Evolutionary conservation across 352 stramenopile genomes (phyloP).

Genomic region (Globisporangium orthogonon): DNA sequence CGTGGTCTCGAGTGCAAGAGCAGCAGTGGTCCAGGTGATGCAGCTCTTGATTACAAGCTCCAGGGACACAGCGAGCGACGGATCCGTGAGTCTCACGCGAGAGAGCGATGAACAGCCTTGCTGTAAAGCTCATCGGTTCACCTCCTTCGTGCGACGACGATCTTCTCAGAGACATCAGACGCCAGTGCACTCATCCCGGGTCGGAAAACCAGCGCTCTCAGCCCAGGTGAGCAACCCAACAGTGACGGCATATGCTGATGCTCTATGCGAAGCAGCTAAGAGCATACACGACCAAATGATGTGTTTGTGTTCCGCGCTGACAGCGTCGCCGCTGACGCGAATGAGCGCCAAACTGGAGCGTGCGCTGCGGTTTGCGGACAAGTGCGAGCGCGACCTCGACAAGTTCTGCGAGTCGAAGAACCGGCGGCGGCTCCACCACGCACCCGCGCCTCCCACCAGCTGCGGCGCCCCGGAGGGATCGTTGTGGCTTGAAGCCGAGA

Average conservation of each 20-base stretch:
- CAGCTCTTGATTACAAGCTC: background rate
- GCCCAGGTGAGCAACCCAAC: background rate
- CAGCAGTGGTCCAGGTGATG: background rate
- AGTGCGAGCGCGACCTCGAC: slow-evolving; percentile 46
- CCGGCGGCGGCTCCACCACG: slow-evolving; percentile 4
- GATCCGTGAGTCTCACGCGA: background rate
- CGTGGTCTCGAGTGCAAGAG: background rate
- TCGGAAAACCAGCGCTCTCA: too few relatives aligned
- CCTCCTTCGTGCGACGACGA: background rate
- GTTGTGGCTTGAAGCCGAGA: slow-evolving; percentile 30
- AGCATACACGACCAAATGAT: background rate
- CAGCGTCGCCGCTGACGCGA: slow-evolving; percentile 11
- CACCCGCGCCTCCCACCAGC: slow-evolving; percentile 1
- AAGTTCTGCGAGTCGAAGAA: slow-evolving; percentile 37
- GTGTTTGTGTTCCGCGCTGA: background rate
- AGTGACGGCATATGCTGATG: background rate
- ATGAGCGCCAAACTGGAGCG: slow-evolving; percentile 43
- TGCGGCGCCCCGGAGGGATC: slow-evolving; percentile 7
- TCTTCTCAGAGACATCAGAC: background rate
- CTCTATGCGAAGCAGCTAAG: too few relatives aligned
- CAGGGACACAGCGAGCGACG: slow-evolving; percentile 5
- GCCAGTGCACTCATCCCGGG: background rate
- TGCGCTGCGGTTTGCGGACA: slow-evolving; percentile 41
- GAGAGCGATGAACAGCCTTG: background rate
- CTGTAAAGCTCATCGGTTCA: background rate